Conservation (phyloP, 176 grass and related monocot genomes). For the Pontederia paniculata region DNA sequence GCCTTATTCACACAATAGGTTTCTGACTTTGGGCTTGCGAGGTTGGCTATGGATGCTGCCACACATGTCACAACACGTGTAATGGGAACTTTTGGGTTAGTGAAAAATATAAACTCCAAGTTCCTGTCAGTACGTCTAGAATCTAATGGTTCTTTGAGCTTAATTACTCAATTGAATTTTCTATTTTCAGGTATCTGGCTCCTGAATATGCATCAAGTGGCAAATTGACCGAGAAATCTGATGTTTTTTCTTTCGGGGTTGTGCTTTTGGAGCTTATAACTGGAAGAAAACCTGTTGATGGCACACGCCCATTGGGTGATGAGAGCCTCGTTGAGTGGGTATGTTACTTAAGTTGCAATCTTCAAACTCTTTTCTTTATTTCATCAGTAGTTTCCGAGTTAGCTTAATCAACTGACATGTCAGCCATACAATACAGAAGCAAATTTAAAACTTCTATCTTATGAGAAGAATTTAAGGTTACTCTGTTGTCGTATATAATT, state of each 20-base stretch:
- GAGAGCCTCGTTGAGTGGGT: conserved; percentile 97
- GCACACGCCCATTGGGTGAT: conserved; percentile 42
- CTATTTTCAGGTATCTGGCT: conserved; percentile 54
- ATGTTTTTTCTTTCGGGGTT: conserved; percentile 88
- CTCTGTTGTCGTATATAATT: no score
- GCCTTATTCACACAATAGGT: conserved; percentile 29
- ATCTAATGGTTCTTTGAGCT: neutral
- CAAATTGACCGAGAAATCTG: conserved; percentile 83
- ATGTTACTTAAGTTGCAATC: conserved; percentile 13
- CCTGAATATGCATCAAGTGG: conserved; percentile 86
- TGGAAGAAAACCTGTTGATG: conserved; percentile 67
- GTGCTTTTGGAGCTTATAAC: conserved; percentile 90
- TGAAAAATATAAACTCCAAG: neutral
- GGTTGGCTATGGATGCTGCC: conserved; percentile 68
- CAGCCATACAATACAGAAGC: no score
- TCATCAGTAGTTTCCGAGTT: neutral
- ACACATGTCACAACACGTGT: conserved; percentile 93
- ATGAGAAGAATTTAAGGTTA: no score
- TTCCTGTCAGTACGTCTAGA: neutral
- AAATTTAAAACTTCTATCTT: no score
- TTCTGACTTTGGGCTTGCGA: conserved; percentile 91
- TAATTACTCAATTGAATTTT: conserved; percentile 17
- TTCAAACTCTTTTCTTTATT: neutral
- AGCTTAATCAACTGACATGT: neutral
- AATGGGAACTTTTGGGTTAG: conserved; percentile 97